A percentile compares a stretch with the other conserved stretches of the same genome.
phyloP scores from a whole-genome alignment of 1,284 basidiomycete species.

The Fistulinella cinereoalba region DNA sequence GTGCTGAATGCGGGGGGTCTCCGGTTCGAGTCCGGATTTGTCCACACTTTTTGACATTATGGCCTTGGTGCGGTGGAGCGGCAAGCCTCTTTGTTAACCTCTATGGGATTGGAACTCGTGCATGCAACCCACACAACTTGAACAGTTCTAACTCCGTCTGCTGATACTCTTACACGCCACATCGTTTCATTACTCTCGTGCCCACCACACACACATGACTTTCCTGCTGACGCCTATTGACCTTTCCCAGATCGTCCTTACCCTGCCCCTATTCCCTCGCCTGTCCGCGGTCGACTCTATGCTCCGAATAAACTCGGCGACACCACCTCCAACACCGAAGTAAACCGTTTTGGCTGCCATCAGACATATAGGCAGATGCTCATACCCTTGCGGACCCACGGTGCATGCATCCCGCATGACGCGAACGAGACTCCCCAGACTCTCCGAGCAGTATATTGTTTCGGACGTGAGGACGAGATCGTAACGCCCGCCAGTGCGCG shows the following conservation, averaged over 20 bases:
- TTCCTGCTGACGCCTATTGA: slow-evolving; percentile 63
- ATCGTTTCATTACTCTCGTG: neutral
- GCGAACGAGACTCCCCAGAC: slow-evolving; percentile 63
- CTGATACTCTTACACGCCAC: too few species aligned
- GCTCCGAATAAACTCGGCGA: slow-evolving; percentile 66
- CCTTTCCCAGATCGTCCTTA: slow-evolving; percentile 55
- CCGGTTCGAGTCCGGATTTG: slow-evolving; percentile 35
- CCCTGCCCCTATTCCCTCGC: slow-evolving; percentile 13
- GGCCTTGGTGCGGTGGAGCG: too few species aligned
- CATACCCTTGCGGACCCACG: neutral
- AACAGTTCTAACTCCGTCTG: too few species aligned
- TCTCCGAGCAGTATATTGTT: slow-evolving; percentile 83
- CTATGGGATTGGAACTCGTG: too few species aligned
- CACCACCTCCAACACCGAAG: slow-evolving; percentile 93
- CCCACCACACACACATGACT: slow-evolving; percentile 61
- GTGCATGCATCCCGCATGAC: slow-evolving; percentile 38
- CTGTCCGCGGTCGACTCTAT: slow-evolving; percentile 40
- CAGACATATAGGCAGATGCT: slow-evolving; percentile 45
- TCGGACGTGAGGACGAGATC: slow-evolving; percentile 86
- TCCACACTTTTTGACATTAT: slow-evolving; percentile 1
- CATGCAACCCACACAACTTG: too few species aligned
- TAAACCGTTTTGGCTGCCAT: slow-evolving; percentile 91
- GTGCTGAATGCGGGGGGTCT: slow-evolving; percentile 29
- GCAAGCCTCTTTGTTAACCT: too few species aligned
- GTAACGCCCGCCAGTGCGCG: slow-evolving; percentile 39